A percentile compares a stretch with the other conserved stretches of the same genome.
Conservation (phyloP, 208 protist species). For the Endotrypanum monterogeii region DNA sequence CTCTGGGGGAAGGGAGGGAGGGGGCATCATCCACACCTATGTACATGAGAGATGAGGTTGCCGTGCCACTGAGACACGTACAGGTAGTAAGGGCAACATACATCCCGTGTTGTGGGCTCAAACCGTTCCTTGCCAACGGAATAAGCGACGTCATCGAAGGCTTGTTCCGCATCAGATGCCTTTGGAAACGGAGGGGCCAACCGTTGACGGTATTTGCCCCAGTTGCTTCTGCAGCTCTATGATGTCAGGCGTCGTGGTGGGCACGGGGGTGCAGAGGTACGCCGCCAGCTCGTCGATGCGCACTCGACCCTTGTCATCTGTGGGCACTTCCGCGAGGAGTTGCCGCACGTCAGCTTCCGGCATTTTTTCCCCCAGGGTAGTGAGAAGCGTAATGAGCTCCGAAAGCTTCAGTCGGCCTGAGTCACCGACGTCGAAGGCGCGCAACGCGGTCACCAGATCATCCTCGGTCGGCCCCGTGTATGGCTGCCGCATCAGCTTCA, state of each 20-base stretch:
- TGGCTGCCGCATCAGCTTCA: slow-evolving; percentile 86
- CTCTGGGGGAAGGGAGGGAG: no score
- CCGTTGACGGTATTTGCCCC: slow-evolving; percentile 9
- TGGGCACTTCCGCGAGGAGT: slow-evolving; percentile 75
- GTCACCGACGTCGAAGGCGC: slow-evolving; percentile 82
- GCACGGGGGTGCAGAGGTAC: slow-evolving; percentile 87
- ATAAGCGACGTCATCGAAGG: no score
- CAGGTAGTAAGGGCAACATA: not conserved
- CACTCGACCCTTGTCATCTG: slow-evolving; percentile 74
- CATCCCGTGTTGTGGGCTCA: not conserved
- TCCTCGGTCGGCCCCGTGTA: slow-evolving; percentile 89
- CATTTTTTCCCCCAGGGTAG: slow-evolving; percentile 91
- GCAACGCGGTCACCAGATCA: slow-evolving; percentile 80
- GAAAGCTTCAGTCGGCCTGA: slow-evolving; percentile 67
- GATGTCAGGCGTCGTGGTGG: slow-evolving; percentile 87
- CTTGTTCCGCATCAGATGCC: not conserved
- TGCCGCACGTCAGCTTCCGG: slow-evolving; percentile 82
- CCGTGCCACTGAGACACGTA: not conserved
- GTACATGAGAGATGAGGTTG: not conserved
- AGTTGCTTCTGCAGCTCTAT: slow-evolving; percentile 85
- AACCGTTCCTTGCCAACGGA: no score
- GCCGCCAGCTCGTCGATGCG: slow-evolving; percentile 79
- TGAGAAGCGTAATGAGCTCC: slow-evolving; percentile 85
- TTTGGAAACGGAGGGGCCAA: not conserved
- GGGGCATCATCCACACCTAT: not conserved